Conservation (phyloP, 345 rosid genomes). For the Lagerstroemia speciosa region DNA sequence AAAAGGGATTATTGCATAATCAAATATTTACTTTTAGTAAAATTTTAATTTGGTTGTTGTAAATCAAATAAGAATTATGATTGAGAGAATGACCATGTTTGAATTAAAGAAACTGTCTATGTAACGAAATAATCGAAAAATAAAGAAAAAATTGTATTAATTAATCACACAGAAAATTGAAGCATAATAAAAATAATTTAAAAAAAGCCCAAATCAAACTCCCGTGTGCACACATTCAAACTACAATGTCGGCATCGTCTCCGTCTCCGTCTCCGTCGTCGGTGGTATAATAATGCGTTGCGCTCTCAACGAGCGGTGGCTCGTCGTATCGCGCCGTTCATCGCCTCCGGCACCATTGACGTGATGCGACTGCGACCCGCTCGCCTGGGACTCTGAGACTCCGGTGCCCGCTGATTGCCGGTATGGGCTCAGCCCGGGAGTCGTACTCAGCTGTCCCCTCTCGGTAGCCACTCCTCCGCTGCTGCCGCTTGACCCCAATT, state of each 20-base stretch:
- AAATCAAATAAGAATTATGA: too few relatives aligned
- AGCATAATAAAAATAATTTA: not conserved
- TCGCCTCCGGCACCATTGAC: slow-evolving; percentile 42
- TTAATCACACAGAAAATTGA: slow-evolving; percentile 1
- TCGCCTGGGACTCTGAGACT: slow-evolving; percentile 61
- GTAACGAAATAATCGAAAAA: too few relatives aligned
- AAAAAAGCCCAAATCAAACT: slow-evolving; percentile 25
- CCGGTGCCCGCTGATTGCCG: slow-evolving; percentile 32
- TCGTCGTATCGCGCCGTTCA: slow-evolving; percentile 43
- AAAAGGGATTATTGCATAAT: too few relatives aligned
- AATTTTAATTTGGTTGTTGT: too few relatives aligned
- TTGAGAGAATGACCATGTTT: too few relatives aligned
- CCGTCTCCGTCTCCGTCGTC: too few relatives aligned
- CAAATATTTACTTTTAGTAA: too few relatives aligned
- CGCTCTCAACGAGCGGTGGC: too few relatives aligned
- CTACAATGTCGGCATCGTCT: too few relatives aligned
- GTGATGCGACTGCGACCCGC: slow-evolving; percentile 62
- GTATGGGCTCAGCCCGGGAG: slow-evolving; percentile 64
- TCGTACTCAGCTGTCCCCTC: slow-evolving; percentile 59
- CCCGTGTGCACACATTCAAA: slow-evolving; percentile 21
- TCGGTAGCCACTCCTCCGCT: slow-evolving; percentile 25
- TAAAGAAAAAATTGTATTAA: slow-evolving; percentile 7
- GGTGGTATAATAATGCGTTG: too few relatives aligned
- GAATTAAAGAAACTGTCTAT: too few relatives aligned
- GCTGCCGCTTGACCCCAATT: slow-evolving; percentile 43